These are phyloP conservation scores for Sporisorium reilianum DNA, from an alignment of 1,284 basidiomycete genomes.

Conservation along the genomic window DNA sequence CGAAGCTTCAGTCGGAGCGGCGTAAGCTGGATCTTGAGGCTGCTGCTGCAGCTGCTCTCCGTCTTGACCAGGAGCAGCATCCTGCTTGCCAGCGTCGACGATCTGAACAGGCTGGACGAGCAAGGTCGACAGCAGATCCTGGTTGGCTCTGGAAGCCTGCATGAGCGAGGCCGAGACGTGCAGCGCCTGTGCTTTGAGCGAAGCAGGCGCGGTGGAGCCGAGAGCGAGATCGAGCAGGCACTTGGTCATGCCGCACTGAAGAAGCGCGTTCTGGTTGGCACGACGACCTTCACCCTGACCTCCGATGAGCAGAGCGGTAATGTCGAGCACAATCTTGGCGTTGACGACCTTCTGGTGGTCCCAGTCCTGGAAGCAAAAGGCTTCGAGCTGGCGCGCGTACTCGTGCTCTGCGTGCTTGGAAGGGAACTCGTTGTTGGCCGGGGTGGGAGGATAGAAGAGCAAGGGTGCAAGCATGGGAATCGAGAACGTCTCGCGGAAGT, in stretches of 20 bases:
- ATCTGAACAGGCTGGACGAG: slow-evolving; percentile 55
- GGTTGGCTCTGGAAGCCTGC: slow-evolving; percentile 69
- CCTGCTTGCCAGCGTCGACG: slow-evolving; percentile 15
- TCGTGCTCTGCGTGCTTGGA: slow-evolving; percentile 74
- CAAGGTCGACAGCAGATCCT: slow-evolving; percentile 71
- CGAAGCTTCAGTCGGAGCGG: slow-evolving; percentile 8
- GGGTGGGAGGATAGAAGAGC: slow-evolving; percentile 81
- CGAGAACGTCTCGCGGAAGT: slow-evolving; percentile 91
- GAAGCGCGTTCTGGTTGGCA: slow-evolving; percentile 74
- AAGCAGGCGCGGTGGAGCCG: slow-evolving; percentile 88
- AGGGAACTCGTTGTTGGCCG: slow-evolving; percentile 51
- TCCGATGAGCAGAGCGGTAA: slow-evolving; percentile 76
- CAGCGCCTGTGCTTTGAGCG: slow-evolving; percentile 79
- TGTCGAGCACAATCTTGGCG: slow-evolving; percentile 80
- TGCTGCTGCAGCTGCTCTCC: slow-evolving; percentile 15
- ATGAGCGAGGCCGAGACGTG: slow-evolving; percentile 75
- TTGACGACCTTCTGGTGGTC: slow-evolving; percentile 88
- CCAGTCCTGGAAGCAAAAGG: slow-evolving; percentile 97
- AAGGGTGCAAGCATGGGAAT: slow-evolving; percentile 84
- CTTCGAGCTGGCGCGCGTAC: slow-evolving; percentile 75
- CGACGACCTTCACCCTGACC: slow-evolving; percentile 71
- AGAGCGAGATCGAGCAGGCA: slow-evolving; percentile 88
- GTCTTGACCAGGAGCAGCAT: slow-evolving; percentile 2
- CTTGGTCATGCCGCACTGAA: slow-evolving; percentile 77
- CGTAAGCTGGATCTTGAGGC: slow-evolving; percentile 14